Percentiles rank a stretch among this genome's conserved stretches.
These are phyloP conservation scores for Jatropha podagrica DNA, from an alignment of 441 rosid species.

Conservation along the genomic window DNA sequence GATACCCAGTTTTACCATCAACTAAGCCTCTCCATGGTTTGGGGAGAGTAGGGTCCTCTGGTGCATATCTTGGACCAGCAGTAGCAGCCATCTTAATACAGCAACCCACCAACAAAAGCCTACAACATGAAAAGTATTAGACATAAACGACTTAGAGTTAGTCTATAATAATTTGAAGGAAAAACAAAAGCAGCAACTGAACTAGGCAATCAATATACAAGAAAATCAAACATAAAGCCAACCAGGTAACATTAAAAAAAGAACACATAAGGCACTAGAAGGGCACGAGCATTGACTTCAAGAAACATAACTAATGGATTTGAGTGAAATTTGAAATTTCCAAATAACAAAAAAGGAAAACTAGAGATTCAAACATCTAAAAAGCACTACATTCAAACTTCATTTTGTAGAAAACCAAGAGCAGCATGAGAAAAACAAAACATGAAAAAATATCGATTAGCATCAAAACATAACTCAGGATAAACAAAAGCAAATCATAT, in stretches of 20 bases:
- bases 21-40: constrained; percentile 95
- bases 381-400: neutral
- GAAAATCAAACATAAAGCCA: neutral
- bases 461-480: neutral
- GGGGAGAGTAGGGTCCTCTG: constrained; percentile 86
- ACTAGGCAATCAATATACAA: neutral
- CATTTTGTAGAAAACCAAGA: neutral
- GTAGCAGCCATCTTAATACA: constrained; percentile 60
- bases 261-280: neutral
- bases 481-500: neutral
- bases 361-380: neutral
- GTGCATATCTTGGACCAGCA: constrained; percentile 70
- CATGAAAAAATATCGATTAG: neutral
- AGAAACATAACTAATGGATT: neutral
- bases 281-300: no score
- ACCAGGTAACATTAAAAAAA: neutral
- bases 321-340: no score
- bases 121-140: neutral
- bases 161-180: neutral
- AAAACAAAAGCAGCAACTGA: neutral
- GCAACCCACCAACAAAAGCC: constrained; percentile 13
- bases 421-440: neutral
- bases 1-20: constrained; percentile 79
- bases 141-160: neutral
- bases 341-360: neutral